Evolutionary conservation across 495 filamentous ascomycete species (phyloP).

Genomic region (Podospora australis): DNA sequence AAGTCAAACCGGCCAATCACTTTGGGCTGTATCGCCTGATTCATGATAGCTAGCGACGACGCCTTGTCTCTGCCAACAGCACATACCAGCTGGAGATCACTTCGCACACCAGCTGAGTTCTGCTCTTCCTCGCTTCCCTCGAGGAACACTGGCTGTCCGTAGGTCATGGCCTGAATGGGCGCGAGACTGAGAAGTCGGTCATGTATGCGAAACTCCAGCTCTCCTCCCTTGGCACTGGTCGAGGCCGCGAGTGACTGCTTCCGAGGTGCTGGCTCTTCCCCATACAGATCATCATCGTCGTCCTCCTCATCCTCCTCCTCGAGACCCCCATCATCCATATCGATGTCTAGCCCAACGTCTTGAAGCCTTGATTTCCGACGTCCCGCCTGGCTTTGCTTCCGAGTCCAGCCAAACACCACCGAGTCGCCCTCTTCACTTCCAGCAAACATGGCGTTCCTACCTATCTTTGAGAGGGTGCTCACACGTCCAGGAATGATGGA

Average conservation of each 20-base stretch:
- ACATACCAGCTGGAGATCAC: conserved; percentile 64
- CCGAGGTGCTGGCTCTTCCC: conserved; percentile 50
- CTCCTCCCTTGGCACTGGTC: conserved; percentile 41
- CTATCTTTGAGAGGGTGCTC: conserved; percentile 63
- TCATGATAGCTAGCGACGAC: conserved; percentile 67
- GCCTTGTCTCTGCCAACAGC: conserved; percentile 62
- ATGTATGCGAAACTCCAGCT: conserved; percentile 67
- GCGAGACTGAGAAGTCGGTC: conserved; percentile 72
- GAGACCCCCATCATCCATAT: conserved; percentile 47
- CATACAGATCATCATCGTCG: conserved; percentile 54
- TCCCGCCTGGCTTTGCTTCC: conserved; percentile 45
- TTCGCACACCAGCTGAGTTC: conserved; percentile 37
- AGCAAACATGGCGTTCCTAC: conserved; percentile 68
- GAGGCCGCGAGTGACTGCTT: conserved; percentile 23
- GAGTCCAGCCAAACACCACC: conserved; percentile 69
- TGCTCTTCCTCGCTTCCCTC: conserved; percentile 38
- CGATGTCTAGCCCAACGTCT: conserved; percentile 48
- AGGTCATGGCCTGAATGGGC: conserved; percentile 64
- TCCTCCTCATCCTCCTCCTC: conserved; percentile 49
- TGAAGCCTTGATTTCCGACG: conserved; percentile 41
- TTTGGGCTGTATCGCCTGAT: conserved; percentile 63
- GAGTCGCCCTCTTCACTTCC: conserved; percentile 84
- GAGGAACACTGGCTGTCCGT: conserved; percentile 47
- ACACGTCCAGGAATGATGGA: conserved; percentile 53
- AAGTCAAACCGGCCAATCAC: conserved; percentile 57